Conservation (phyloP, 208 protist species). For the Endotrypanum monterogeii region DNA sequence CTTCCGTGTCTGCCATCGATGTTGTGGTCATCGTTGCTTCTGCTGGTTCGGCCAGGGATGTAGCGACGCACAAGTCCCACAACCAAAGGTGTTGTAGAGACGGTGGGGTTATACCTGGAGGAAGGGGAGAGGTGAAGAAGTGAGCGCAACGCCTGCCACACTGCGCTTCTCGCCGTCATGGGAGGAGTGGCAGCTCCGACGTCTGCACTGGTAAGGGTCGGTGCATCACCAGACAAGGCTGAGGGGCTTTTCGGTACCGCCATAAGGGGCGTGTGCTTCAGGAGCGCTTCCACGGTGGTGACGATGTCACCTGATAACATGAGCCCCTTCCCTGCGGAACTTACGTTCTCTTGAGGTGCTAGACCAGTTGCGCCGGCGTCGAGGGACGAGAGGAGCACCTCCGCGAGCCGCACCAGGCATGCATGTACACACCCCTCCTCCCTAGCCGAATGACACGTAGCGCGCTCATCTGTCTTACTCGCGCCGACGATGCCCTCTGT, state of each 20-base stretch:
- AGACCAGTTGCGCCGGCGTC: not conserved
- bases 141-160: constrained; percentile 17
- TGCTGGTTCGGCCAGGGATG: not conserved
- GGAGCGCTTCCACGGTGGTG: constrained; percentile 8
- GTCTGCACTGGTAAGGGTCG: not conserved
- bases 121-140: constrained; percentile 25
- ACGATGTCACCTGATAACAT: constrained; percentile 17
- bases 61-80: constrained; percentile 43
- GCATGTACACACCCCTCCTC: not conserved
- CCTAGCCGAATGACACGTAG: not conserved
- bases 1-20: not conserved
- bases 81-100: constrained; percentile 34
- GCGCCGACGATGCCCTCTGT: not conserved
- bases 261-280: constrained; percentile 19
- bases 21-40: not conserved
- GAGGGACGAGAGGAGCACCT: constrained; percentile 13
- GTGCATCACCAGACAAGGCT: not conserved
- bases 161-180: not conserved
- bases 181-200: not conserved
- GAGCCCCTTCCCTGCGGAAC: not conserved
- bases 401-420: constrained; percentile 9
- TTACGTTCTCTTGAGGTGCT: not conserved
- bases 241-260: not conserved
- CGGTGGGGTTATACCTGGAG: constrained; percentile 12
- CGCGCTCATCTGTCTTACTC: not conserved